These are phyloP conservation scores for Lunasporangiospora selenospora DNA, from an alignment of 192 early-diverging fungal species.

Conservation along the genomic window DNA sequence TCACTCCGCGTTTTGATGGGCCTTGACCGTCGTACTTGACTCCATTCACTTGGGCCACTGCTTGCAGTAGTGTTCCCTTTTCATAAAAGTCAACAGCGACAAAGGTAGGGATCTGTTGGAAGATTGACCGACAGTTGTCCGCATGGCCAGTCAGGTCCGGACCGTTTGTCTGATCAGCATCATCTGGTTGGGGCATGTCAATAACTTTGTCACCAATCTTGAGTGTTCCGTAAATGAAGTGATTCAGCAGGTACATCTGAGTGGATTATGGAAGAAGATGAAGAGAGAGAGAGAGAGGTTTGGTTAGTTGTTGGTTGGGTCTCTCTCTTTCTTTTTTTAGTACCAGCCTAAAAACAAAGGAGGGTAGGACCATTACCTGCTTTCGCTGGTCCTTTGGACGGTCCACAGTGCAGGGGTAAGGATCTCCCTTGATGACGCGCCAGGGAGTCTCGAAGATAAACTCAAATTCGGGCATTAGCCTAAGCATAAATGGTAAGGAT, in stretches of 20 bases:
- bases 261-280: slow-evolving; percentile 4
- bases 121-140: slow-evolving; percentile 54
- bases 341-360: neutral
- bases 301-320: too few relatives aligned
- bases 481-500: too few relatives aligned
- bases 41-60: slow-evolving; percentile 23
- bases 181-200: slow-evolving; percentile 59
- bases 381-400: slow-evolving; percentile 53
- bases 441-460: slow-evolving; percentile 79
- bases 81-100: slow-evolving; percentile 81
- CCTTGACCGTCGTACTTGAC: slow-evolving; percentile 30
- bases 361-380: slow-evolving; percentile 13
- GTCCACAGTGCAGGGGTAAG: slow-evolving; percentile 65
- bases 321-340: too few relatives aligned
- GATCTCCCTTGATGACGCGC: slow-evolving; percentile 48
- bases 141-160: slow-evolving; percentile 61
- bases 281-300: too few relatives aligned
- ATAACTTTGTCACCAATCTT: slow-evolving; percentile 32
- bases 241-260: slow-evolving; percentile 78
- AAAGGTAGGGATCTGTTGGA: slow-evolving; percentile 68
- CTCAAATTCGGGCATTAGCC: slow-evolving; percentile 66
- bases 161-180: slow-evolving; percentile 63
- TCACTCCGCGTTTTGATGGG: too few relatives aligned
- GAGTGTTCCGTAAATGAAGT: slow-evolving; percentile 69
- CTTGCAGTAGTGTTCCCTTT: slow-evolving; percentile 42